These are phyloP conservation scores for Pseudogymnoascus destructans DNA, from an alignment of 2,329 filamentous ascomycete species.

Conservation along the genomic window DNA sequence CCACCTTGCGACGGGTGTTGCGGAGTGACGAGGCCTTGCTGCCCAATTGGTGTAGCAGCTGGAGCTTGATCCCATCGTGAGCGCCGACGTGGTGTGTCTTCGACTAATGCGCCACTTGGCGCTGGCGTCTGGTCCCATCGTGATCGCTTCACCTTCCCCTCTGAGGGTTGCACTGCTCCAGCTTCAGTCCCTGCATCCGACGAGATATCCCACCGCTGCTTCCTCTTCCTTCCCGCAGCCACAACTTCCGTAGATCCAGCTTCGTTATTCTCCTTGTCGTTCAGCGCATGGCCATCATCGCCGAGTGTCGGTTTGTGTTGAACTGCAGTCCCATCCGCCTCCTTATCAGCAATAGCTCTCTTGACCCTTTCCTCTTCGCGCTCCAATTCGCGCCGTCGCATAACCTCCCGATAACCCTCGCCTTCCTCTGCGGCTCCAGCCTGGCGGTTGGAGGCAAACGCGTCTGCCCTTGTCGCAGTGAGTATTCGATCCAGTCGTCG, in stretches of 20 bases:
- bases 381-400: constrained; percentile 83
- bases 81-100: constrained; percentile 55
- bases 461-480: constrained; percentile 74
- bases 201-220: constrained; percentile 85
- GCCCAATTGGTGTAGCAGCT: constrained; percentile 61
- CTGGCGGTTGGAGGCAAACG: constrained; percentile 65
- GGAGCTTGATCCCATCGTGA: constrained; percentile 91
- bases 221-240: constrained; percentile 60
- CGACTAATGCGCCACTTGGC: constrained; percentile 31
- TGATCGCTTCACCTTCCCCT: constrained; percentile 52
- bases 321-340: constrained; percentile 39
- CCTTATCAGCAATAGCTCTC: constrained; percentile 61
- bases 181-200: constrained; percentile 43
- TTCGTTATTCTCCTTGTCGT: constrained; percentile 61
- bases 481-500: constrained; percentile 79
- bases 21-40: constrained; percentile 63
- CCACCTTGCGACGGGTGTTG: constrained; percentile 55
- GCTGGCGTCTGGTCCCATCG: constrained; percentile 78
- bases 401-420: constrained; percentile 75
- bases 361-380: constrained; percentile 82
- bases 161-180: constrained; percentile 36
- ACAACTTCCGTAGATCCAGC: constrained; percentile 53
- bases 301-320: constrained; percentile 65
- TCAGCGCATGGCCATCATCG: constrained; percentile 33
- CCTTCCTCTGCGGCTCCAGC: constrained; percentile 56